phyloP scores from a whole-genome alignment of 1,284 basidiomycete species.

The Cutaneotrichosporon cutaneum region DNA sequence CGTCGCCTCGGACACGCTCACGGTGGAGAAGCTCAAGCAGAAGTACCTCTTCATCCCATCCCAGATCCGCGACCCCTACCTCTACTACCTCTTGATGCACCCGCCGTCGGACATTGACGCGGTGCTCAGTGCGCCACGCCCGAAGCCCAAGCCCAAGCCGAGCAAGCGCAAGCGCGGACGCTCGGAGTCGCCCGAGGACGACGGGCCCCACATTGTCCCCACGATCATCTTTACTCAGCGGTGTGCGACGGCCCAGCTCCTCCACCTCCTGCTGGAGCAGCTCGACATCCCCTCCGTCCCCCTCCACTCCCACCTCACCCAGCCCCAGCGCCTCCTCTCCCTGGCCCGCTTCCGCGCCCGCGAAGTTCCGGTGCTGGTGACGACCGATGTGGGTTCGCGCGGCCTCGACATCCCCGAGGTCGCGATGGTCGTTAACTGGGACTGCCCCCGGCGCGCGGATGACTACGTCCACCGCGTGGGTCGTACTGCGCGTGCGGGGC shows the following conservation, averaged over 20 bases:
- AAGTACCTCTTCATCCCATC: slow-evolving; percentile 90
- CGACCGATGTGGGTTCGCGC: slow-evolving; percentile 91
- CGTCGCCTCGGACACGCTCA: slow-evolving; percentile 73
- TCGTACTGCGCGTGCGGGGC: slow-evolving; percentile 90
- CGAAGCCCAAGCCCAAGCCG: slow-evolving; percentile 33
- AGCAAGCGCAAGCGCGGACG: slow-evolving; percentile 32
- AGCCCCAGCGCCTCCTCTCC: slow-evolving; percentile 80
- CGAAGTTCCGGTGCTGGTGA: slow-evolving; percentile 86
- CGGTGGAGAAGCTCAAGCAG: slow-evolving; percentile 80
- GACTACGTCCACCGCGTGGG: slow-evolving; percentile 64
- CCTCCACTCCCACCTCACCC: slow-evolving; percentile 85
- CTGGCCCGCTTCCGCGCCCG: slow-evolving; percentile 83
- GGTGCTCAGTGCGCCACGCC: slow-evolving; percentile 39
- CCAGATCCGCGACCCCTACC: slow-evolving; percentile 89
- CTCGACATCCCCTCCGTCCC: slow-evolving; percentile 81
- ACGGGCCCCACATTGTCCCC: slow-evolving; percentile 63
- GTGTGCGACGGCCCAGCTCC: slow-evolving; percentile 83
- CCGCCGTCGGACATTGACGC: slow-evolving; percentile 71
- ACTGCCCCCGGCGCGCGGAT: slow-evolving; percentile 66
- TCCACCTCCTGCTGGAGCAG: slow-evolving; percentile 75
- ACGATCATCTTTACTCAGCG: slow-evolving; percentile 95
- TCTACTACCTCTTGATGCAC: slow-evolving; percentile 84
- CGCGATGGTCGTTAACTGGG: slow-evolving; percentile 95
- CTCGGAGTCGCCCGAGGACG: slow-evolving; percentile 43
- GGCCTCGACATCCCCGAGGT: slow-evolving; percentile 95